Percentiles rank a stretch among this genome's conserved stretches.
Evolutionary conservation across 768 basidiomycete genomes (phyloP).

Genomic region (Fistulinella prunicolor): DNA sequence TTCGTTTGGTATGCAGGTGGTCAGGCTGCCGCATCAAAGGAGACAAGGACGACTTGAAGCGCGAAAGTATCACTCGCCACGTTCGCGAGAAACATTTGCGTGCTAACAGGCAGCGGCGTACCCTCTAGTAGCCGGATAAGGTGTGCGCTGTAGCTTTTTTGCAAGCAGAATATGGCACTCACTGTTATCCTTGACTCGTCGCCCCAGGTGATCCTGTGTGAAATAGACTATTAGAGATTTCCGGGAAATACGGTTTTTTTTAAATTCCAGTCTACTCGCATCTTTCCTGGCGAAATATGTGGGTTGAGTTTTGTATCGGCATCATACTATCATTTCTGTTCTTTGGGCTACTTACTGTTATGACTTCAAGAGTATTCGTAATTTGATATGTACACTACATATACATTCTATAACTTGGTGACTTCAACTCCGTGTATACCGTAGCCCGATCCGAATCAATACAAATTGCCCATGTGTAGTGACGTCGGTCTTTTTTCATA

Average conservation of each 20-base stretch:
- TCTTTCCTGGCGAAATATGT: background rate
- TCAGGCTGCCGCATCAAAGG: conserved; percentile 1
- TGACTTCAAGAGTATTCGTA: background rate
- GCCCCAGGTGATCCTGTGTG: too few relatives aligned
- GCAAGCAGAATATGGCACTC: background rate
- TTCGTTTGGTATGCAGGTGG: conserved; percentile 6
- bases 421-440: too few relatives aligned
- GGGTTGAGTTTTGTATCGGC: background rate
- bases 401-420: too few relatives aligned
- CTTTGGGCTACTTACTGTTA: background rate
- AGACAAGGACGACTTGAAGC: background rate
- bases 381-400: background rate
- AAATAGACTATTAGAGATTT: too few relatives aligned
- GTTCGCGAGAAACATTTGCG: conserved; percentile 13
- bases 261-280: too few relatives aligned
- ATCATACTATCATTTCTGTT: background rate
- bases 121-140: background rate
- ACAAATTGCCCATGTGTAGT: too few relatives aligned
- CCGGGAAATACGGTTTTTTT: too few relatives aligned
- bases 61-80: conserved; percentile 18
- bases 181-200: background rate
- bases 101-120: conserved; percentile 2
- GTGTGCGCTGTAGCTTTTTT: background rate
- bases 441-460: too few relatives aligned
- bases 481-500: too few relatives aligned